phyloP scores from a whole-genome alignment of 495 filamentous ascomycete species.

The Xylaria nigripes region DNA sequence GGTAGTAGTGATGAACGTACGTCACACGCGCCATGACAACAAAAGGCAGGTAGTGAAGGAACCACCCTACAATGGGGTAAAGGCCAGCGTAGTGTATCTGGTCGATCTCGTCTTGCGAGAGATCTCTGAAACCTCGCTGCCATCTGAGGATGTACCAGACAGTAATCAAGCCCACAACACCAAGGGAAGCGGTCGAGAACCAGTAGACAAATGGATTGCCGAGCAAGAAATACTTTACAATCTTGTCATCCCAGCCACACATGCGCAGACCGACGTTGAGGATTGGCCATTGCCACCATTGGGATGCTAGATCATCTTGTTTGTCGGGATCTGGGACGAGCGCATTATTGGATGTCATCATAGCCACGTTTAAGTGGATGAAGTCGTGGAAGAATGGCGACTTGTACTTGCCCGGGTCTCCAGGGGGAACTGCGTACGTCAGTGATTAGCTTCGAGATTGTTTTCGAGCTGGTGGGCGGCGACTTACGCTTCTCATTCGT shows the following conservation, averaged over 20 bases:
- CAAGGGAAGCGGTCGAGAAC: constrained; percentile 75
- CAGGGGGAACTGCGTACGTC: constrained; percentile 63
- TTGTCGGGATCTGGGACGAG: constrained; percentile 97
- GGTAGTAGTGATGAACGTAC: constrained; percentile 99
- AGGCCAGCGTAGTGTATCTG: constrained; percentile 89
- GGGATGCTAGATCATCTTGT: constrained; percentile 93
- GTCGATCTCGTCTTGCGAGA: constrained; percentile 71
- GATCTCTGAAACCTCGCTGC: constrained; percentile 88
- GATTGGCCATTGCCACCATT: constrained; percentile 98
- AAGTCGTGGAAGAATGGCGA: constrained; percentile 96
- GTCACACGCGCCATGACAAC: constrained; percentile 96
- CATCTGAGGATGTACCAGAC: constrained; percentile 86
- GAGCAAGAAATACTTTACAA: constrained; percentile 95
- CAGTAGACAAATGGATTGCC: constrained; percentile 96
- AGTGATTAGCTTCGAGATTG: constrained; percentile 16
- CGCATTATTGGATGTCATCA: constrained; percentile 99
- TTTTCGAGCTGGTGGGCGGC: not conserved
- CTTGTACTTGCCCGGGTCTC: constrained; percentile 87
- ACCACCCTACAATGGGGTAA: constrained; percentile 89
- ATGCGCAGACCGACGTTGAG: constrained; percentile 91
- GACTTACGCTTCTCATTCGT: constrained; percentile 85
- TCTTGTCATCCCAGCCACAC: constrained; percentile 96
- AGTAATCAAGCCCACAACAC: constrained; percentile 59
- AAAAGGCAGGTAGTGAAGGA: constrained; percentile 93
- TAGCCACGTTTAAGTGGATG: constrained; percentile 94